Evolutionary conservation across 345 rosid genomes (phyloP).

Genomic region (Syzygium grande): DNA sequence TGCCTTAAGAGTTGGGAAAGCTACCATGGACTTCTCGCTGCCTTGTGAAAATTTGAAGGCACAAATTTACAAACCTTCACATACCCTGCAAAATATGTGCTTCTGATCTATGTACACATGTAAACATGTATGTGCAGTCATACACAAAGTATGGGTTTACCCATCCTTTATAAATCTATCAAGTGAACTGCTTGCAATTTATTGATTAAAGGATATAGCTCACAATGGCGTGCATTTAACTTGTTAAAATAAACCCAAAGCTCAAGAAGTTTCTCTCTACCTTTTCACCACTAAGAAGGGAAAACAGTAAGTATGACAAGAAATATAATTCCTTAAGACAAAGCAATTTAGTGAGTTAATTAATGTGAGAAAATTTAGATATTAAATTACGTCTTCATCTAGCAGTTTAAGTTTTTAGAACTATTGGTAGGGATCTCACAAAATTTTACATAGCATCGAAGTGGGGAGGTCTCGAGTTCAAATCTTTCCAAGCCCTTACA

Average conservation of each 20-base stretch:
- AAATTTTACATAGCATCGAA: neutral
- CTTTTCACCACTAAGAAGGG: neutral
- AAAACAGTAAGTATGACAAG: neutral
- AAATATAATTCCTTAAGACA: neutral
- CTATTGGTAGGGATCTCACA: neutral
- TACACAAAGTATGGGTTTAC: neutral
- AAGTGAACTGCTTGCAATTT: neutral
- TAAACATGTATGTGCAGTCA: neutral
- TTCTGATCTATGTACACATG: neutral
- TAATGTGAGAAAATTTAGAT: neutral
- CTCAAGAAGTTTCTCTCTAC: neutral
- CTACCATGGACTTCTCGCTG: neutral
- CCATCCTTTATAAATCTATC: neutral
- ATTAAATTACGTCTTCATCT: neutral
- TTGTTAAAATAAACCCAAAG: neutral
- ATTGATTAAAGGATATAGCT: neutral
- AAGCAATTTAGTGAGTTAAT: neutral
- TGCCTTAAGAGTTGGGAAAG: neutral
- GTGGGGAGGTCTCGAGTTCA: neutral
- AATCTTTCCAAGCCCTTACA: neutral
- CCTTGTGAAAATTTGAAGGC: neutral
- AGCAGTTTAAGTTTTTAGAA: neutral
- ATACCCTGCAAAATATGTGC: neutral
- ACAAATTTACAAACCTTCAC: neutral
- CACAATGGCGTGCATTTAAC: neutral